Conservation (phyloP, 495 filamentous ascomycete genomes). For the Darksidea phi region DNA sequence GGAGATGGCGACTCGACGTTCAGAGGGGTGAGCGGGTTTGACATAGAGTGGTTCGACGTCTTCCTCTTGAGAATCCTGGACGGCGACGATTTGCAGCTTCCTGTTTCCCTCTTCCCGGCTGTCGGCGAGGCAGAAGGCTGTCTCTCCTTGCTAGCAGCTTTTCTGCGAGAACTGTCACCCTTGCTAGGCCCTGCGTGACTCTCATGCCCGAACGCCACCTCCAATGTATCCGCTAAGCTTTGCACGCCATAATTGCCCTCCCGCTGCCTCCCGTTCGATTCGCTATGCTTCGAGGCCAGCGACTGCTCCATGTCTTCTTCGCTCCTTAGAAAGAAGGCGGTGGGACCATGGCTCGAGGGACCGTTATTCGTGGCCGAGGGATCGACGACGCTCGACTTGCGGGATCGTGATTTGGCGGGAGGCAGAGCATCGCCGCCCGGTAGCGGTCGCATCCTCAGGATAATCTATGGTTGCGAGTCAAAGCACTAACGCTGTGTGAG, state of each 20-base stretch:
- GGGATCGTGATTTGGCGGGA: slow-evolving; percentile 21
- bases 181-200: slow-evolving; percentile 40
- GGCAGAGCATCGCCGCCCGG: slow-evolving; percentile 32
- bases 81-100: slow-evolving; percentile 35
- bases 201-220: slow-evolving; percentile 38
- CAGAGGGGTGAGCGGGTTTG: slow-evolving; percentile 58
- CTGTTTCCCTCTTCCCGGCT: neutral
- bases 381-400: slow-evolving; percentile 36
- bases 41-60: slow-evolving; percentile 36
- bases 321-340: slow-evolving; percentile 44
- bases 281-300: slow-evolving; percentile 11
- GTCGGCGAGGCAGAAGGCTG: slow-evolving; percentile 4
- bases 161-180: slow-evolving; percentile 24
- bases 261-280: slow-evolving; percentile 7
- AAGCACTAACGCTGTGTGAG: neutral
- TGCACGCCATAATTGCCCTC: slow-evolving; percentile 57
- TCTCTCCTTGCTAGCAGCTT: neutral
- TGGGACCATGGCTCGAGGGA: slow-evolving; percentile 38
- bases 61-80: slow-evolving; percentile 23
- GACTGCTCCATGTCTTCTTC: slow-evolving; percentile 42
- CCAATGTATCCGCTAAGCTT: slow-evolving; percentile 59
- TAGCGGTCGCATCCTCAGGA: slow-evolving; percentile 26
- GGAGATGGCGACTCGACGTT: slow-evolving; percentile 47
- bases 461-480: neutral
- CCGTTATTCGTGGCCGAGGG: slow-evolving; percentile 13